These are phyloP conservation scores for Candida ponderosae DNA, from an alignment of 805 yeast genomes.

Conservation along the genomic window DNA sequence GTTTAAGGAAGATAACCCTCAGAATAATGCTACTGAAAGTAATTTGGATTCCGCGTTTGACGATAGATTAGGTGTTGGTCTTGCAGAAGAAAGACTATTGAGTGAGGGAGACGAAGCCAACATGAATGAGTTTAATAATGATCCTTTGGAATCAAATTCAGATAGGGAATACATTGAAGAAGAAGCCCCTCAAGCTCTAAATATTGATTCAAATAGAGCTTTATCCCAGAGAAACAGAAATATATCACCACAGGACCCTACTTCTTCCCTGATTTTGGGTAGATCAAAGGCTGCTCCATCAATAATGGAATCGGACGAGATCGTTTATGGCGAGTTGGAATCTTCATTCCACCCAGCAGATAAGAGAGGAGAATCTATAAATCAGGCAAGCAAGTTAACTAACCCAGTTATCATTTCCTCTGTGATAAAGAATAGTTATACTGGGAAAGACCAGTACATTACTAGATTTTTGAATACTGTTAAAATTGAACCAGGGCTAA, in stretches of 20 bases:
- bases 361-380: slow-evolving; percentile 4
- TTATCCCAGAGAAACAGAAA: neutral
- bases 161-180: neutral
- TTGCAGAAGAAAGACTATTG: neutral
- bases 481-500: slow-evolving; percentile 47
- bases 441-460: slow-evolving; percentile 61
- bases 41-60: neutral
- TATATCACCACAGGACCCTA: slow-evolving; percentile 3
- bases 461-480: slow-evolving; percentile 45
- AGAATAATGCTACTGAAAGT: neutral
- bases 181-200: neutral
- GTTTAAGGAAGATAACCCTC: neutral
- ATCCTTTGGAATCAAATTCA: neutral
- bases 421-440: slow-evolving; percentile 48
- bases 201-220: neutral
- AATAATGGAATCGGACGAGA: slow-evolving; percentile 28
- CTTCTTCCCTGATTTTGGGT: slow-evolving; percentile 26
- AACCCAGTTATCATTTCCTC: slow-evolving; percentile 10
- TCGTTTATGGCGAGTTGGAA: slow-evolving; percentile 38
- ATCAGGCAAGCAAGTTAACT: slow-evolving; percentile 5
- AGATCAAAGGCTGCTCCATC: slow-evolving; percentile 32
- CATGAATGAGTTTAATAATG: neutral
- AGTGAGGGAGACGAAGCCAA: neutral
- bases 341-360: slow-evolving; percentile 9
- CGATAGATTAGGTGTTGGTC: neutral